A percentile compares a stretch with the other conserved stretches of the same genome.
These are phyloP conservation scores for Sclerotinia sclerotiorum DNA, from an alignment of 2,329 filamentous ascomycete genomes.

Conservation along the genomic window DNA sequence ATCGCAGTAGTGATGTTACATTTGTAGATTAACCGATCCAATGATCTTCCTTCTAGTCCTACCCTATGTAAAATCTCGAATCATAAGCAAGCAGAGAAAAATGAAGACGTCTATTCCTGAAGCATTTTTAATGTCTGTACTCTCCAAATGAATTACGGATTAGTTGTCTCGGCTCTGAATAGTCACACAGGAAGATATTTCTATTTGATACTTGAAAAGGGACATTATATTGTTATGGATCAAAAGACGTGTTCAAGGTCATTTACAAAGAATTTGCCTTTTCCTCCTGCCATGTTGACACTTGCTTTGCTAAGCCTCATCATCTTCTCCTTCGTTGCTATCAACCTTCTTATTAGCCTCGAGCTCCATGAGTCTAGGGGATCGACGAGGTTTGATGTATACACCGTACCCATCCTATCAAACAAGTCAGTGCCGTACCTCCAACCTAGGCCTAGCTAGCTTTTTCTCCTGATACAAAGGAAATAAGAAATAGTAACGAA, in stretches of 20 bases:
- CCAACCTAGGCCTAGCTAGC: too few species aligned
- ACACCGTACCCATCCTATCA: slow-evolving; percentile 9
- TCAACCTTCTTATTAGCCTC: neutral
- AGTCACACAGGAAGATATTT: neutral
- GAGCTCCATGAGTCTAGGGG: neutral
- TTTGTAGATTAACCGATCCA: neutral
- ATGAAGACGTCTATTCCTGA: too few species aligned
- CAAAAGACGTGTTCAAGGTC: neutral
- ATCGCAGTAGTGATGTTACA: slow-evolving; percentile 5
- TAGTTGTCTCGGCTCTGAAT: neutral
- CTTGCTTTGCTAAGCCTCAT: neutral
- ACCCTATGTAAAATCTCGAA: too few species aligned
- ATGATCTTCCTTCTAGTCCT: neutral
- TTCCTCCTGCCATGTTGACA: neutral
- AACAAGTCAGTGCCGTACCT: neutral
- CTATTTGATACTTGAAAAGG: neutral
- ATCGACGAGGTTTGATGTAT: neutral
- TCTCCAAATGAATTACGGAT: too few species aligned
- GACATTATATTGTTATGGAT: neutral
- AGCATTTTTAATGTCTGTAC: too few species aligned
- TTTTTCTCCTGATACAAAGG: neutral
- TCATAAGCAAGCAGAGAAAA: too few species aligned
- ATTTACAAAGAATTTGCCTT: neutral
- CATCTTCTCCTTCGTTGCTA: neutral
- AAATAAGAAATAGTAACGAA: neutral